Evolutionary conservation across 495 filamentous ascomycete species (phyloP), one percentile per base, ranked within the genome.

Genomic region (Glonium stellatum): DNA sequence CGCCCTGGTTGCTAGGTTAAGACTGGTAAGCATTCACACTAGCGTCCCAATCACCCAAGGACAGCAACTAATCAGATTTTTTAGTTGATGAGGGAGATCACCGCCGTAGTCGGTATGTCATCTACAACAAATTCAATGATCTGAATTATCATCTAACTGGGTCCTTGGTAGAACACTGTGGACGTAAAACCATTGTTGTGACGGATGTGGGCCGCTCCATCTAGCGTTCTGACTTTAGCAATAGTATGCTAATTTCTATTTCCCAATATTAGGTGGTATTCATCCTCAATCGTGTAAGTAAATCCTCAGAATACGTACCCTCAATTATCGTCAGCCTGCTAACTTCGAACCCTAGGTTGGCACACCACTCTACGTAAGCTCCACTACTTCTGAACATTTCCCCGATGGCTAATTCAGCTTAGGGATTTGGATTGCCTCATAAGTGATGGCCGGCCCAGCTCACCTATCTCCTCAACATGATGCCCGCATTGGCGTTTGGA

Each of bases 1-100:
- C 0, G 82, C 75, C 0, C 31, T 95, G 1, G 83, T 80, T 34
- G 61, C 66, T 0, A 75, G 78, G 1, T 52, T 68, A 3, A 53
- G 62, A 15, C 0, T 19, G 15, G 65, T 68, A 34, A 23, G 62
- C 39, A 52, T 15, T 44, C 2, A 18, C 36, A 5, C 36, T 21
- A n/a, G 10, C 22, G 23, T 0, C 35, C n/a, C 27, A 5, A 49
- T 13, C 18, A 12, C 18, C 13, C 36, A 15, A 21, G 11, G 6
- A 23, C 13, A 23, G 1, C 3, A 15, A 6, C 49, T 35, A 34
- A 50, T 19, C 42, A 39, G 3, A 12, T 18, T 18, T 41, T 12
- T 10, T 37, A 68, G 65, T 57, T 68, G 8, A 15, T 68, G 5
- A 44, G 42, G 5, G 51, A 68, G 10, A 39, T 61, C 12, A 39